Evolutionary conservation across 441 rosid species (phyloP), one percentile per base, ranked within the genome.

Genomic region (Arabidopsis hybrid): DNA sequence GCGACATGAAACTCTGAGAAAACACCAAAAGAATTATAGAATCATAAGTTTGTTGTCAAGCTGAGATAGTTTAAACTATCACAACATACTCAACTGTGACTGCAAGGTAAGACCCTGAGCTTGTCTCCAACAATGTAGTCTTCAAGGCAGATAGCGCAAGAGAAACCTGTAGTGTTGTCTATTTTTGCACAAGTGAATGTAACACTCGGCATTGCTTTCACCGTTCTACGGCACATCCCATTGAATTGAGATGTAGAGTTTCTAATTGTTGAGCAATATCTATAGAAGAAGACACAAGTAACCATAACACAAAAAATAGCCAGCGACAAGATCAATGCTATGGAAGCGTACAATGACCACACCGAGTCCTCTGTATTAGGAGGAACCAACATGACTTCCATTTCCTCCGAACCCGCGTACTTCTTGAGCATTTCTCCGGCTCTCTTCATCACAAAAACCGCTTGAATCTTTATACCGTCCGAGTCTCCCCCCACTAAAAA

Each of bases 201-300:
- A 69, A 92, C 85, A 81, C 92, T 94, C 11, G 97, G 95, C 97
- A 94, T 87, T 79, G 97, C 95, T 83, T 90, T 92, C 61, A 92
- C 97, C 60, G 83, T 83, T 40, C 86, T 88, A 31, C 78, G 74
- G 78, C 97, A 89, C 97, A 94, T 94, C 47, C 97, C 95, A 78
- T 85, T 89, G 71, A 94, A 89, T 79, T 87, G 69, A 81, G 68
- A 59, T 60, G 86, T 57, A 86, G 4, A 34, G 81, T 56, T 85
- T 14, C 3, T 88, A 51, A 80, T 81, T 78, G 87, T 80, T 73
- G 81, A 83, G 29, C 82, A 89, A 77, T 81, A 91, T 78, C 96
- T 87, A 68, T 87, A 92, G 69, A 88, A 82, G 57, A 83, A 88
- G 87, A 88, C 83, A 81, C 94, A 89, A 66, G 86, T 85, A 46